A percentile compares a stretch with the other conserved stretches of the same genome.
These are phyloP conservation scores for Eimeria necatrix DNA, from an alignment of 169 alveolate species.

Conservation along the genomic window DNA sequence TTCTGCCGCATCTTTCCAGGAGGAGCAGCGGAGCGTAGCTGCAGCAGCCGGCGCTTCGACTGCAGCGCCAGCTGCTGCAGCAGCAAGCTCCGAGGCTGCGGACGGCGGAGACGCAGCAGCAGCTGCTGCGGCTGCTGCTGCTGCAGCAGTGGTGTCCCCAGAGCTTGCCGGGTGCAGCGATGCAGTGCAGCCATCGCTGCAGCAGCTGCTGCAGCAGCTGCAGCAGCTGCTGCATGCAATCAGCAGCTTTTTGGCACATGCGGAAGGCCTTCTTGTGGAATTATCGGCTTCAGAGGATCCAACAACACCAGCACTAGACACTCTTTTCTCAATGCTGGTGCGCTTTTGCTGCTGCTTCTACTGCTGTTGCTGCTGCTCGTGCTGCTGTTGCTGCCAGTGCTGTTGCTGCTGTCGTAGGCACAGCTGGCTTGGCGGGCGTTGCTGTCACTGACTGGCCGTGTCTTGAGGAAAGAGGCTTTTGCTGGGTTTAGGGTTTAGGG, in stretches of 20 bases:
- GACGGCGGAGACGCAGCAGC: not conserved
- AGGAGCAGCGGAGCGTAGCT: not conserved
- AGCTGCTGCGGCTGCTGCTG: not conserved
- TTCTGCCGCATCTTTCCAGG: not conserved
- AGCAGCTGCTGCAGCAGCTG: constrained; percentile 59
- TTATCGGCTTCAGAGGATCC: not conserved
- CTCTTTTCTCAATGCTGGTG: not conserved
- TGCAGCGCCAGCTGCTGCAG: constrained; percentile 28
- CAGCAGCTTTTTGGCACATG: not conserved
- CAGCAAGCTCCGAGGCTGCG: not conserved
- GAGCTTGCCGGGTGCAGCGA: not conserved
- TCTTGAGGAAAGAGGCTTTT: not conserved
- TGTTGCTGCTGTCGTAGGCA: too few species aligned
- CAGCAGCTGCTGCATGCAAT: constrained; percentile 14
- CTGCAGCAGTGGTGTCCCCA: not conserved
- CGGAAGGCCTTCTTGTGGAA: not conserved
- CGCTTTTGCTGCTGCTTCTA: constrained; percentile 21
- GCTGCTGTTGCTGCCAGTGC: constrained; percentile 4
- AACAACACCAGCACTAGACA: not conserved
- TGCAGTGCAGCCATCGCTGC: constrained; percentile 51
- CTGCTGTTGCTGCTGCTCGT: not conserved
- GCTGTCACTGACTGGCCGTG: not conserved
- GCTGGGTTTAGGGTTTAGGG: not conserved
- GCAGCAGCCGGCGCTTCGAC: not conserved
- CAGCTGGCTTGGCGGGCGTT: not conserved